These are phyloP conservation scores for Amanita pallidorosea DNA, from an alignment of 768 basidiomycete species.

Conservation along the genomic window DNA sequence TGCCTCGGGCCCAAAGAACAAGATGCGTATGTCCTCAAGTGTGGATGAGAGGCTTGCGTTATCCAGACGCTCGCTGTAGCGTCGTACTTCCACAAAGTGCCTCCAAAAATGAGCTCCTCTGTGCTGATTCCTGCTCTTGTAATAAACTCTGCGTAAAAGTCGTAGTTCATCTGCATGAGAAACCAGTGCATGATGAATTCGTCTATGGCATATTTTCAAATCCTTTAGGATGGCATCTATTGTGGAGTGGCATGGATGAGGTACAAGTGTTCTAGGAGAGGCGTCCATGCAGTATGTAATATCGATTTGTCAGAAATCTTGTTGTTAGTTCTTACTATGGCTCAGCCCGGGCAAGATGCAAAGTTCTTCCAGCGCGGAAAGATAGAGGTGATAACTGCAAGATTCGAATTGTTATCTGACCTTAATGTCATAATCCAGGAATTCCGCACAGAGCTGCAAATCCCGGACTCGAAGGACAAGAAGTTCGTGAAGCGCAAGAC, in stretches of 20 bases:
- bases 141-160: slow-evolving; percentile 57
- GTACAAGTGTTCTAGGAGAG: slow-evolving; percentile 16
- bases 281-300: slow-evolving; percentile 4
- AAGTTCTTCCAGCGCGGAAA: slow-evolving; percentile 90
- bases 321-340: slow-evolving; percentile 16
- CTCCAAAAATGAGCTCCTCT: slow-evolving; percentile 61
- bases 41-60: slow-evolving; percentile 18
- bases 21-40: slow-evolving; percentile 30
- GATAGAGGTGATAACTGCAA: slow-evolving; percentile 55
- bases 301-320: neutral
- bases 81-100: slow-evolving; percentile 49
- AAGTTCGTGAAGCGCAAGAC: slow-evolving; percentile 90
- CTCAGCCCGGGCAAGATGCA: slow-evolving; percentile 73
- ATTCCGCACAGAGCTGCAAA: slow-evolving; percentile 84
- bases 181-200: slow-evolving; percentile 32
- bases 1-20: slow-evolving; percentile 37
- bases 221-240: slow-evolving; percentile 53
- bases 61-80: slow-evolving; percentile 31
- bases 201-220: slow-evolving; percentile 44
- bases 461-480: slow-evolving; percentile 93
- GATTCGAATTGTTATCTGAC: neutral
- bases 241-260: slow-evolving; percentile 19
- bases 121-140: slow-evolving; percentile 78
- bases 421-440: slow-evolving; percentile 35
- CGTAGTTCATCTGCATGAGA: slow-evolving; percentile 41